Evolutionary conservation across 2,329 filamentous ascomycete species (phyloP).

Genomic region (Camillea tinctor): DNA sequence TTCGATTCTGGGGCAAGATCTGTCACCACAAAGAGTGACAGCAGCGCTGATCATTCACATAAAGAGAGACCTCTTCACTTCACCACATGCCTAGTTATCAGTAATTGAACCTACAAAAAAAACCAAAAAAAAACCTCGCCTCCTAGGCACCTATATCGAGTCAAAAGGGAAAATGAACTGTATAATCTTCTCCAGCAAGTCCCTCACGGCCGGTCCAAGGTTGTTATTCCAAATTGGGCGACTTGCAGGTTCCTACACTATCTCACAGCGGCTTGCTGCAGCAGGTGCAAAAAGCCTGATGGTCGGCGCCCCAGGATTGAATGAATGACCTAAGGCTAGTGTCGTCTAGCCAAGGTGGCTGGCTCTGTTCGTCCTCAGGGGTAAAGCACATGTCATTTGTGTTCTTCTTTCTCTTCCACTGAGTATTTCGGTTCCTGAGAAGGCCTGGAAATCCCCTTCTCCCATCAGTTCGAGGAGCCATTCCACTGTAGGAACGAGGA

Average conservation of each 20-base stretch:
- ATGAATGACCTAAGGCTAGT: conserved; percentile 11
- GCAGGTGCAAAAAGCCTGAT: conserved; percentile 19
- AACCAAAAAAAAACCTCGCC: no score
- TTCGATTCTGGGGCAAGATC: conserved; percentile 23
- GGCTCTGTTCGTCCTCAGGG: conserved; percentile 6
- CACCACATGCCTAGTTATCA: no score
- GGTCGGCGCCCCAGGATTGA: conserved; percentile 14
- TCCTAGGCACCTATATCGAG: no score
- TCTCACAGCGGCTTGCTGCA: conserved; percentile 22
- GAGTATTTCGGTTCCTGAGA: neutral
- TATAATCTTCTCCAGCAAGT: conserved; percentile 1
- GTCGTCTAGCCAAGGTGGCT: conserved; percentile 8
- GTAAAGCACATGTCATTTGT: conserved; percentile 11
- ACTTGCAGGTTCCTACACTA: conserved; percentile 27
- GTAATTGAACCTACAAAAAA: no score
- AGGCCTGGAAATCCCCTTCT: neutral
- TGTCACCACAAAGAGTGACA: conserved; percentile 17
- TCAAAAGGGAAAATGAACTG: neutral
- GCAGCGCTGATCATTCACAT: conserved; percentile 18
- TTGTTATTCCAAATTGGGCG: conserved; percentile 26
- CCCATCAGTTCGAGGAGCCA: neutral
- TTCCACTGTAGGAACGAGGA: neutral
- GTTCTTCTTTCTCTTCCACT: neutral
- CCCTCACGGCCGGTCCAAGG: neutral
- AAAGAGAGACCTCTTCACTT: conserved; percentile 9